Base-by-base conservation (phyloP, 306 rosid genomes). In the Erythrophleum fordii region DNA sequence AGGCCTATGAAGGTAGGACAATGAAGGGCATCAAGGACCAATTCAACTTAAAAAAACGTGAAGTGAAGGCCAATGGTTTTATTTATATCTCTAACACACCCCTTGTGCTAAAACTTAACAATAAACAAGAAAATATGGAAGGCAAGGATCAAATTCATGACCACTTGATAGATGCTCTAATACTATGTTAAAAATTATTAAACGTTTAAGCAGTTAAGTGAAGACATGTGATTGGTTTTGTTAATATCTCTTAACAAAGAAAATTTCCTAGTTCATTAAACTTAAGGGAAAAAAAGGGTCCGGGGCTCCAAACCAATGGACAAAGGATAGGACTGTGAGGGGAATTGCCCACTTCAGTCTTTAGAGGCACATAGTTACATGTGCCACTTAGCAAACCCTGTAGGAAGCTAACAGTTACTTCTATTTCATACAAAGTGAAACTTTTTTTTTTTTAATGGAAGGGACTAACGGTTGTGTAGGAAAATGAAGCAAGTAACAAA, bases 401-500 rank as follows among this genome's bases (percentile, higher is more conserved):
- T 23, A 20, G 64, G 65, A 14, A 37, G 67, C 39, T n/a, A 49
- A 65, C 20, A 53, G 76, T 74, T 73, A 22, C 22, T 52, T n/a
- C 18, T n/a, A 52, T n/a, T 52, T 60, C 25, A 42, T 70, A 61
- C 48, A 60, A 34, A 66, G 67, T 25, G 8, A 46, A 68, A 62
- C 56, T 75, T 3, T 20, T 44, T 65, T 67, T 48, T 31, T 59
- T 37, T 48, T 52, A 61, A 11, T 14, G 14, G 49, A 60, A 49
- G 18, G 71, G 11, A 49, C 3, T 4, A 48, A 48, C 1, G 5
- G 1, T 49, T 42, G 46, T 72, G 52, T 28, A 28, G 78, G 70
- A 20, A 35, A 61, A 69, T 44, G 49, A 34, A 73, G 67, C 23
- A 64, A 61, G 75, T 73, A 67, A 34, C 56, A 55, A 39, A 29